These are phyloP conservation scores for Mariannaea elegans DNA, from an alignment of 2,329 filamentous ascomycete genomes.

Conservation along the genomic window DNA sequence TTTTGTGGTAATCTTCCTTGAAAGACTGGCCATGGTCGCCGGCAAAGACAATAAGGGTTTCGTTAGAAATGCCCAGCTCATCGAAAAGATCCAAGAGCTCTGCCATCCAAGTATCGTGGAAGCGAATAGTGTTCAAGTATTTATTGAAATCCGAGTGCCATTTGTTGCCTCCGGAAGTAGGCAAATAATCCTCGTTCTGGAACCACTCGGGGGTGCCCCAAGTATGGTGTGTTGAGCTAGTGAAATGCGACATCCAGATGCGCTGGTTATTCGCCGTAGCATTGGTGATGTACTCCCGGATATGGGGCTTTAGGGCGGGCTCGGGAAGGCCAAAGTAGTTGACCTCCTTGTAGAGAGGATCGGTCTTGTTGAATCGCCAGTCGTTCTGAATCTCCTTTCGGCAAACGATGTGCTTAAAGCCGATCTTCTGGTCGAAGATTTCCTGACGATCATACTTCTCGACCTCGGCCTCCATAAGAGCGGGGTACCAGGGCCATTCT, in stretches of 20 bases:
- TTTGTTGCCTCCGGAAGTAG: slow-evolving; percentile 37
- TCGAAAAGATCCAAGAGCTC: slow-evolving; percentile 44
- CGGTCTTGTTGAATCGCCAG: slow-evolving; percentile 35
- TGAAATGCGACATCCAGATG: slow-evolving; percentile 48
- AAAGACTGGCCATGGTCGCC: slow-evolving; percentile 49
- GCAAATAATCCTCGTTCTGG: slow-evolving; percentile 33
- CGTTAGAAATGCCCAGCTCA: slow-evolving; percentile 44
- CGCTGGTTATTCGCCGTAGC: slow-evolving; percentile 46
- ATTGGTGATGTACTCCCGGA: slow-evolving; percentile 44
- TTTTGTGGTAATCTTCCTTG: slow-evolving; percentile 43
- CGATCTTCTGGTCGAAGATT: slow-evolving; percentile 44
- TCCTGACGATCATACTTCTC: slow-evolving; percentile 48
- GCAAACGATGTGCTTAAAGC: slow-evolving; percentile 43
- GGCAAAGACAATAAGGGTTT: slow-evolving; percentile 46
- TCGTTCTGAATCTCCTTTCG: slow-evolving; percentile 42
- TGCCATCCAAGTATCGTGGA: slow-evolving; percentile 45
- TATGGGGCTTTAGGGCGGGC: slow-evolving; percentile 41
- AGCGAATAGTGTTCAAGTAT: slow-evolving; percentile 47
- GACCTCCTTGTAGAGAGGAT: slow-evolving; percentile 36
- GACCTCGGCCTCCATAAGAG: slow-evolving; percentile 48
- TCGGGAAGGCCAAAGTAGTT: slow-evolving; percentile 49
- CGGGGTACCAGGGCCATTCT: slow-evolving; percentile 43
- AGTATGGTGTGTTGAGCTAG: slow-evolving; percentile 48
- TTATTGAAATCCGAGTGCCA: slow-evolving; percentile 44
- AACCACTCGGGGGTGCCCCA: slow-evolving; percentile 38